Evolutionary conservation across 1,139 yeast species (phyloP), one percentile per base, ranked within the genome.

Genomic region (Saccharomycopsis hybrid): DNA sequence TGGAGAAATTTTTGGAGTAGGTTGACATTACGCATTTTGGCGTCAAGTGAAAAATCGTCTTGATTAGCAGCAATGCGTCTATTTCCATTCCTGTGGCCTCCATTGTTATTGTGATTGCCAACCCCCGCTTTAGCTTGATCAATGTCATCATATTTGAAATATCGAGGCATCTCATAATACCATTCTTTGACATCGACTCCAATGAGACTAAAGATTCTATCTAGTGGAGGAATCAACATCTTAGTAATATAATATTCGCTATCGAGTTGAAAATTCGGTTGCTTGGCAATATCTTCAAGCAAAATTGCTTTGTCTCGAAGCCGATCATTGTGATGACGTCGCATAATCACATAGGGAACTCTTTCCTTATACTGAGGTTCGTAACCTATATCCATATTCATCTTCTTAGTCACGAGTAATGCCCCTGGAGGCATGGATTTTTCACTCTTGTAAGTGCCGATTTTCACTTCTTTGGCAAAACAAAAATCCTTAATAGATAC

Each of bases 311-410:
- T 71, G 56, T 90, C 96, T 51, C 82, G 76, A 29, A 92, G 67
- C 9, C 76, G 74, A 31, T 82, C 85, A 28, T 33, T 42, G n/a
- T 27, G 25, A 11, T 40, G 35, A 25, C 11, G 13, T 52, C 77
- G 76, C 8, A 82, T 71, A 1, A 92, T 95, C 13, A 92, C 74
- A 62, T 89, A 92, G 0, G 95, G 94, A 0, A 92, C 88, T 49
- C 98, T 69, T 63, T 92, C 97, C 48, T 77, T 75, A 58, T 86
- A 90, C 62, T 90, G 97, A 0, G 97, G 96, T 59, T 81, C 92
- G 1, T 82, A 74, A 43, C 95, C 67, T 5, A 76, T 77, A 62
- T 92, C 98, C 4, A 72, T 65, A 37, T 74, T 75, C 63, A 80
- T 77, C 54, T 74, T 75, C 55, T 76, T 75, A 55, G 77, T 74